Evolutionary conservation across 257 asterid species (phyloP), one percentile per base, ranked within the genome.

Genomic region (Ajuga chamaepitys): DNA sequence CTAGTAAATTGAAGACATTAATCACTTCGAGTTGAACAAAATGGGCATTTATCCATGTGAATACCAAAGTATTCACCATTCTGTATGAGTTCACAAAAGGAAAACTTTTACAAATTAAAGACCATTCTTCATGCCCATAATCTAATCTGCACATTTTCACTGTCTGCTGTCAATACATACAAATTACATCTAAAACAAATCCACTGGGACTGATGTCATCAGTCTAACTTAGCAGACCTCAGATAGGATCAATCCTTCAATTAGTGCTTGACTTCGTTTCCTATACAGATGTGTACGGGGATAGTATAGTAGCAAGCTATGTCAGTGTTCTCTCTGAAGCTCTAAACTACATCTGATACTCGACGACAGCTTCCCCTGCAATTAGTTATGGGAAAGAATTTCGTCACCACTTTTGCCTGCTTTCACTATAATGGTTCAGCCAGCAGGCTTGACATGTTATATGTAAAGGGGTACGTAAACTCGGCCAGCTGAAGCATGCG

Each of bases 341-440:
- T 65, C 32, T 40, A 17, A 54, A 67, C 85, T 83, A 88, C 2
- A 74, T 62, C 80, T 62, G 83, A 54, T 78, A 71, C 78, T 87
- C 91, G 22, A 83, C 80, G 67, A 81, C 88, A 32, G 95, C 85
- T 81, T 85, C 95, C 60, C 97, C 97, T 89, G 91, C 82, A 82
- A 82, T 62, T 18, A 42, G 54, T 30, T 25, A 64, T n/a, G 54
- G 20, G 34, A 44, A 32, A 70, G 9, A 30, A 44, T 61, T 22
- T 58, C 1, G 9, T 45, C 62, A 37, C 17, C 70, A 5, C 58
- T n/a, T n/a, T n/a, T n/a, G n/a, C n/a, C n/a, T n/a, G n/a, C n/a
- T n/a, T n/a, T n/a, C n/a, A n/a, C n/a, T n/a, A n/a, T n/a, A n/a
- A n/a, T n/a, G n/a, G n/a, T n/a, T n/a, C 5, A 12, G 26, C 20